These are phyloP conservation scores for Emericellopsis atlantica DNA, from an alignment of 2,329 filamentous ascomycete genomes.

Conservation along the genomic window DNA sequence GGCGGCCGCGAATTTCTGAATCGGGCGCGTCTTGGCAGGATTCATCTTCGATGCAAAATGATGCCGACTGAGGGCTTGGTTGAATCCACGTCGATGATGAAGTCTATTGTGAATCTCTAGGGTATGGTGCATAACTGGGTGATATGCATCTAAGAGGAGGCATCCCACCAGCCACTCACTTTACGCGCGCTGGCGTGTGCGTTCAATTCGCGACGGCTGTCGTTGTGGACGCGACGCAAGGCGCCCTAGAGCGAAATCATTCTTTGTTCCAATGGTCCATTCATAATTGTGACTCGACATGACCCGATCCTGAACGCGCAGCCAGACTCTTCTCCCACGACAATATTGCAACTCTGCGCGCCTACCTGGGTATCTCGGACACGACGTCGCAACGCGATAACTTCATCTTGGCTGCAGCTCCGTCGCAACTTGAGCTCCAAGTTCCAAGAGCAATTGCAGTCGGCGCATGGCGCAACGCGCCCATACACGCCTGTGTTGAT, in stretches of 20 bases:
- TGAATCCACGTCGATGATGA: not conserved
- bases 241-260: no score
- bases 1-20: conserved; percentile 41
- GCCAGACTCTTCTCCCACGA: no score
- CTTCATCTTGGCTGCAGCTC: no score
- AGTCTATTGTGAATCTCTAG: not conserved
- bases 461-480: no score
- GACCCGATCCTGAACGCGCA: no score
- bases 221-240: not conserved
- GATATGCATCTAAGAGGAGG: conserved; percentile 1
- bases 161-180: conserved; percentile 12
- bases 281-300: no score
- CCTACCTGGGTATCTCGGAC: no score
- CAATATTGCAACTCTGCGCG: no score
- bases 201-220: not conserved
- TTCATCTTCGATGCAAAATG: conserved; percentile 8
- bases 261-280: no score
- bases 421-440: no score
- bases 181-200: conserved; percentile 9
- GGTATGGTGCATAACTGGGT: not conserved
- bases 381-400: no score
- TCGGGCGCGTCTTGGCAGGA: conserved; percentile 25
- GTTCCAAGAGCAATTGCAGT: no score
- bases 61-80: not conserved
- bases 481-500: not conserved